phyloP scores from a whole-genome alignment of 2,329 filamentous ascomycete species.

The Aspergillus brasiliensis region DNA sequence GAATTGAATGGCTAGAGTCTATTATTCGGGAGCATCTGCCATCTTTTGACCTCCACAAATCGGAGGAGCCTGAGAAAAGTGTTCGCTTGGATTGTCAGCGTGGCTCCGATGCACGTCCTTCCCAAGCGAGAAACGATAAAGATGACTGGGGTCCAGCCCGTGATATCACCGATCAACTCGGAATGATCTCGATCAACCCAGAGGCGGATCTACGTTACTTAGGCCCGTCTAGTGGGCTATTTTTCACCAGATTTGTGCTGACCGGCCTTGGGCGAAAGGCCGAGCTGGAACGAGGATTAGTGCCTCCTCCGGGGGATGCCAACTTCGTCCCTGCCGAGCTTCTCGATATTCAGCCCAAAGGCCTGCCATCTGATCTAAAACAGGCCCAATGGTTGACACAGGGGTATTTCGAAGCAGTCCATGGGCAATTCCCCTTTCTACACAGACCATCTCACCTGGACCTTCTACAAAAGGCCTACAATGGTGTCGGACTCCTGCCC shows the following conservation, averaged over 20 bases:
- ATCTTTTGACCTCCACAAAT: background rate
- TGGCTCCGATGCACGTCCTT: background rate
- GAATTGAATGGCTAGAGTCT: background rate
- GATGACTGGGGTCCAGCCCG: background rate
- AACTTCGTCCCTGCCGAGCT: no score
- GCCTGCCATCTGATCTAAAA: no score
- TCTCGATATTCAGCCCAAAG: no score
- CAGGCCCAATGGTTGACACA: no score
- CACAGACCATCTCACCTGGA: no score
- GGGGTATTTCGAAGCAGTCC: no score
- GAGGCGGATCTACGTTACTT: background rate
- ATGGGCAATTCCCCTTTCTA: no score
- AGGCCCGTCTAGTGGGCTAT: background rate
- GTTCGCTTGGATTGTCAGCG: background rate
- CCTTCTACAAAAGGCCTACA: no score
- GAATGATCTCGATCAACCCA: background rate
- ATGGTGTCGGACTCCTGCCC: no score
- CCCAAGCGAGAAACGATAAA: background rate
- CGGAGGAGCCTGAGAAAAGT: background rate
- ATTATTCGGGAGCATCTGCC: background rate
- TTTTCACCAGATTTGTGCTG: background rate
- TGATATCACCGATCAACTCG: background rate
- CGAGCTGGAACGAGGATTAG: no score
- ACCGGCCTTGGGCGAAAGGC: background rate
- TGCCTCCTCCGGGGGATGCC: no score